phyloP scores from a whole-genome alignment of 2,329 filamentous ascomycete genomes.

The Xylaria sp. region DNA sequence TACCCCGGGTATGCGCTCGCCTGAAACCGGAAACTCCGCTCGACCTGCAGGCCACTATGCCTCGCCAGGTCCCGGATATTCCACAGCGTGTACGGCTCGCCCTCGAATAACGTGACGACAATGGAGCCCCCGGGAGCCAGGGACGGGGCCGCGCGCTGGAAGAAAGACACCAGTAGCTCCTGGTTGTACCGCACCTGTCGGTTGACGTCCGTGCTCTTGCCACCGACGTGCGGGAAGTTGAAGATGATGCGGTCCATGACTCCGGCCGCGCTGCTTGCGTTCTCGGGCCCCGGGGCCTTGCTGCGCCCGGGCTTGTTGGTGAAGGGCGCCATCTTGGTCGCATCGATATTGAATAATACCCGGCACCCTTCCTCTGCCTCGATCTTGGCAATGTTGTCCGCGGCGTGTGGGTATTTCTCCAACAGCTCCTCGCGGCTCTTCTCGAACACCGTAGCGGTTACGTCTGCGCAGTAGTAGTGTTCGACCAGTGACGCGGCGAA shows the following conservation, averaged over 20 bases:
- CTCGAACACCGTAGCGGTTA: constrained; percentile 78
- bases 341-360: constrained; percentile 73
- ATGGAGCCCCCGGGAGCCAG: constrained; percentile 70
- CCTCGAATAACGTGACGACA: constrained; percentile 89
- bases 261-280: constrained; percentile 31
- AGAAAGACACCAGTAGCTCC: constrained; percentile 76
- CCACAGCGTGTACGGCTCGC: constrained; percentile 94
- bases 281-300: constrained; percentile 7
- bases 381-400: constrained; percentile 66
- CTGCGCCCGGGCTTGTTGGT: constrained; percentile 49
- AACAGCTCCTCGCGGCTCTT: constrained; percentile 64
- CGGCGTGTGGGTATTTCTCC: constrained; percentile 79
- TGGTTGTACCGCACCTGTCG: constrained; percentile 94
- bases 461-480: constrained; percentile 71
- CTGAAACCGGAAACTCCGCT: constrained; percentile 76
- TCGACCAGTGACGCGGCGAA: constrained; percentile 74
- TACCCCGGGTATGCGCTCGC: constrained; percentile 77
- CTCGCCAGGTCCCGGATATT: constrained; percentile 89
- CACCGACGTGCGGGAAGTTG: constrained; percentile 97
- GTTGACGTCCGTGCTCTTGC: constrained; percentile 91
- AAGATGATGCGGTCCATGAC: constrained; percentile 84
- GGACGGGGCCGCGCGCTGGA: constrained; percentile 62
- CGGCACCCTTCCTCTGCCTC: constrained; percentile 52
- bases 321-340: constrained; percentile 68
- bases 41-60: constrained; percentile 76